Evolutionary conservation across 2,329 filamentous ascomycete species (phyloP).

Genomic region (Ophiostoma sp.): DNA sequence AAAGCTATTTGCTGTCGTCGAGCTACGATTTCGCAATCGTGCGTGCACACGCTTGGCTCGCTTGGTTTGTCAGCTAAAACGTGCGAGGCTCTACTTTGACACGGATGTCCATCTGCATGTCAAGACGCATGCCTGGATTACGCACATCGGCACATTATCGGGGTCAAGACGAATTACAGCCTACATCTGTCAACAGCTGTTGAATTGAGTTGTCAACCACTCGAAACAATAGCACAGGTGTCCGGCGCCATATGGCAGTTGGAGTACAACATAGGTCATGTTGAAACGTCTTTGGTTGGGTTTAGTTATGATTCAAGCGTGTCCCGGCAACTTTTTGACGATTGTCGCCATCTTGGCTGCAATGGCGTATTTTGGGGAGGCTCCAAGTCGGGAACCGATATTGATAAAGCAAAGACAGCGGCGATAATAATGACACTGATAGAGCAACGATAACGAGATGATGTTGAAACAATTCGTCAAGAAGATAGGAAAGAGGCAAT

Average conservation of each 20-base stretch:
- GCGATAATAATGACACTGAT: not conserved
- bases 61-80: constrained; percentile 4
- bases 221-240: not conserved
- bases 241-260: not conserved
- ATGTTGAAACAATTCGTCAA: not conserved
- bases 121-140: not conserved
- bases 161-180: not conserved
- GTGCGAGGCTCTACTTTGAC: not conserved
- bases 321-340: not conserved
- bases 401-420: not conserved
- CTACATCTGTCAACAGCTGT: not conserved
- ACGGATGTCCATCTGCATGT: not conserved
- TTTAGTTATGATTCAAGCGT: not conserved
- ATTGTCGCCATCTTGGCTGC: not conserved
- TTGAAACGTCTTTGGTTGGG: not conserved
- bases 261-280: not conserved
- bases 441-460: not conserved
- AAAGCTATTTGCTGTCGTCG: not conserved
- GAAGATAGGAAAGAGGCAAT: not conserved
- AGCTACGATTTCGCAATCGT: not conserved
- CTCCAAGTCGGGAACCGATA: not conserved
- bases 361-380: not conserved
- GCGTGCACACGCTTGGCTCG: not conserved
- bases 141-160: not conserved
- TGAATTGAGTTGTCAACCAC: not conserved